These are phyloP conservation scores for Apocynum venetum DNA, from an alignment of 257 asterid genomes.

Conservation along the genomic window DNA sequence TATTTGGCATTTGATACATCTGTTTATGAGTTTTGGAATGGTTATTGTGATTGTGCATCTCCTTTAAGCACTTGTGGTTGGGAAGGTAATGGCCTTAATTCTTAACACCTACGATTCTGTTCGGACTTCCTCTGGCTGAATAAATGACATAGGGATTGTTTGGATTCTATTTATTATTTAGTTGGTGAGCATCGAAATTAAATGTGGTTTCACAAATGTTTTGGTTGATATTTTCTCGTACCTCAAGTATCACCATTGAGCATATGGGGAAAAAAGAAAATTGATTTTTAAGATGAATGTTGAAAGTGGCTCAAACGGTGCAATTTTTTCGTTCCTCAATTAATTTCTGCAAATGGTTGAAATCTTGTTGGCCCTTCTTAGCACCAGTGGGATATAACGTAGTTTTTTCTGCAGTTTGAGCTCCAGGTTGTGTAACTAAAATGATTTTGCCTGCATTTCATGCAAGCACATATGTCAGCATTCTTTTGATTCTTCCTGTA, in stretches of 20 bases:
- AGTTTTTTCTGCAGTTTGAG: neutral
- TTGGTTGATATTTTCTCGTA: neutral
- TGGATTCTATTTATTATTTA: neutral
- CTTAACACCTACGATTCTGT: neutral
- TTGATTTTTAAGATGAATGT: neutral
- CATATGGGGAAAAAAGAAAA: neutral
- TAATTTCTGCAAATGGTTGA: neutral
- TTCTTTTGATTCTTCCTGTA: neutral
- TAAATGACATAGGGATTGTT: neutral
- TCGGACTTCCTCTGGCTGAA: neutral
- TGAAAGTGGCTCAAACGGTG: neutral
- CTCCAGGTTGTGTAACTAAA: neutral
- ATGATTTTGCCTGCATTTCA: neutral
- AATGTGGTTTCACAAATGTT: slow-evolving; percentile 4
- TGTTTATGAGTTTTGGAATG: neutral
- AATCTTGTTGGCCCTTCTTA: neutral
- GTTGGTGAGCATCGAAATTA: neutral
- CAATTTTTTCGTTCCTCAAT: neutral
- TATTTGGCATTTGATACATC: neutral
- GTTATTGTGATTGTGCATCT: neutral
- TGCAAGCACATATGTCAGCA: neutral
- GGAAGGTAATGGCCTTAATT: neutral
- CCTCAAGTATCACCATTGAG: neutral
- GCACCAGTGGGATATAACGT: too few relatives aligned
- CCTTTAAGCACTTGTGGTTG: neutral